Evolutionary conservation across 108 stramenopile genomes (phyloP).

Genomic region (Cyclotella distinguenda): DNA sequence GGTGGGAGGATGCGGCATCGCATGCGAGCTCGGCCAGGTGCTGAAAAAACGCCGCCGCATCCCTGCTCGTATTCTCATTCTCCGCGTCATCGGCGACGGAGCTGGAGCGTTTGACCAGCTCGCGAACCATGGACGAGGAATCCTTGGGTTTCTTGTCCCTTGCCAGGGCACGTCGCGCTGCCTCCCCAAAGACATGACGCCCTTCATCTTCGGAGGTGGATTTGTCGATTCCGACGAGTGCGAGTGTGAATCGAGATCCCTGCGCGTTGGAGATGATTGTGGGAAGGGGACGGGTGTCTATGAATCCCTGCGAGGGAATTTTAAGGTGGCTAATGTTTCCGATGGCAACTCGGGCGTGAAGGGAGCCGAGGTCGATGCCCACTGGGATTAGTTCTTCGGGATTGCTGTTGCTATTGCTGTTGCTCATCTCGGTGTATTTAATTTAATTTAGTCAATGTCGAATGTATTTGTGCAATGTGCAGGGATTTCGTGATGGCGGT

Average conservation of each 20-base stretch:
- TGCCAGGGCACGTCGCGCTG: slow-evolving; percentile 44
- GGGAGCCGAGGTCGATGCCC: slow-evolving; percentile 51
- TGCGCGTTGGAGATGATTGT: slow-evolving; percentile 49
- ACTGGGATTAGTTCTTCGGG: slow-evolving; percentile 48
- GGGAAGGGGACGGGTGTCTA: slow-evolving; percentile 34
- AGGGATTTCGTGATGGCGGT: no score
- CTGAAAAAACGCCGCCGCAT: slow-evolving; percentile 47
- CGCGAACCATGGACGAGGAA: slow-evolving; percentile 40
- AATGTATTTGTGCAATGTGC: no score
- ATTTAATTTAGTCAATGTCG: no score
- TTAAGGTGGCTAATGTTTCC: slow-evolving; percentile 35
- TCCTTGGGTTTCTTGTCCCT: slow-evolving; percentile 46
- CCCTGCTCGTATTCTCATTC: slow-evolving; percentile 11
- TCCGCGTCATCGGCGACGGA: slow-evolving; percentile 18
- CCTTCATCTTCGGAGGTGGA: not conserved
- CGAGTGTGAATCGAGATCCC: slow-evolving; percentile 50
- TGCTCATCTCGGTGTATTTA: no score
- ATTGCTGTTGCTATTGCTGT: no score
- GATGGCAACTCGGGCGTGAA: slow-evolving; percentile 51
- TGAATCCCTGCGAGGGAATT: slow-evolving; percentile 23
- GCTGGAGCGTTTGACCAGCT: slow-evolving; percentile 36
- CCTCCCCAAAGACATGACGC: slow-evolving; percentile 51
- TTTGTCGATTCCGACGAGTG: slow-evolving; percentile 44
- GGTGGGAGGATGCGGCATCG: slow-evolving; percentile 51
- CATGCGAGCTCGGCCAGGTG: slow-evolving; percentile 51